phyloP scores from a whole-genome alignment of 176 grass and related monocot genomes.

The Zea mays region DNA sequence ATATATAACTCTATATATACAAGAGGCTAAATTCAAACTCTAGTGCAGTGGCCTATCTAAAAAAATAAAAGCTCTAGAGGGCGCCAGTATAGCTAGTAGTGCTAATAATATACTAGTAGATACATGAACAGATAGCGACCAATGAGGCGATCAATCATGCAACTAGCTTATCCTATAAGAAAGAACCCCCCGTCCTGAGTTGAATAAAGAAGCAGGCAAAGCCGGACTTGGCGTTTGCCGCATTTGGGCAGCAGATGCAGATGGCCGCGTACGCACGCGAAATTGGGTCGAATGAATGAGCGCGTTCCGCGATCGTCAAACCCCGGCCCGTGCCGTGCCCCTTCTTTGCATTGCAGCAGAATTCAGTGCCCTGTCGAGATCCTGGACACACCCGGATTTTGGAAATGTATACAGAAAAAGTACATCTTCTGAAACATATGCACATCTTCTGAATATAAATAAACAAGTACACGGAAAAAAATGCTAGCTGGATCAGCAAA shows the following conservation, averaged over 20 bases:
- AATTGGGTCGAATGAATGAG: slow-evolving; percentile 15
- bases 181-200: not conserved
- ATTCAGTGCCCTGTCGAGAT: slow-evolving; percentile 12
- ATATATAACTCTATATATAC: not conserved
- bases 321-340: not conserved
- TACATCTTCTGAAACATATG: slow-evolving; percentile 23
- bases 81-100: no score
- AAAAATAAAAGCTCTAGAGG: no score
- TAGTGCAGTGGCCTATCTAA: no score
- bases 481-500: not conserved
- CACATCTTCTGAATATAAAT: not conserved
- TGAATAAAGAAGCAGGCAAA: slow-evolving; percentile 27
- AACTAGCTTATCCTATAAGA: not conserved
- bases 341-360: not conserved
- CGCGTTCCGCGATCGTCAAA: slow-evolving; percentile 24
- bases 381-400: slow-evolving; percentile 31
- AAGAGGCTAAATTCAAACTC: no score
- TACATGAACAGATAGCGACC: not conserved
- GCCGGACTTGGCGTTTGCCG: slow-evolving; percentile 22
- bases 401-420: slow-evolving; percentile 18
- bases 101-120: no score
- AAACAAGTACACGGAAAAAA: not conserved
- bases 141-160: not conserved
- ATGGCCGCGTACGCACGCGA: not conserved
- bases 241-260: not conserved